These are phyloP conservation scores for Tolypocladium paradoxum DNA, from an alignment of 2,329 filamentous ascomycete genomes.

Conservation along the genomic window DNA sequence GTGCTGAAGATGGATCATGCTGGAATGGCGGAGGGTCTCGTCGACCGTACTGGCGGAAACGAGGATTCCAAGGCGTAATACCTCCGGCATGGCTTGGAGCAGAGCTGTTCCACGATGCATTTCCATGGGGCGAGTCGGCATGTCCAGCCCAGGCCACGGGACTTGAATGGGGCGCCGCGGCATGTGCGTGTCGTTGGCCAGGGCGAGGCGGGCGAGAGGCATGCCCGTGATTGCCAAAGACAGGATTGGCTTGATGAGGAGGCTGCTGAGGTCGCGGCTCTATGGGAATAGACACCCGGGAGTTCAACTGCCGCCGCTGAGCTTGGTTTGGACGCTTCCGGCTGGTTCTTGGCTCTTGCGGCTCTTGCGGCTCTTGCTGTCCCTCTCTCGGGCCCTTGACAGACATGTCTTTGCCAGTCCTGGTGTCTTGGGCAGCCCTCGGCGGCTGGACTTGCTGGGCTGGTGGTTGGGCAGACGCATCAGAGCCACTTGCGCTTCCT, in stretches of 20 bases:
- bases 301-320: constrained; percentile 51
- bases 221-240: background rate
- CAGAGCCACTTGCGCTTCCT: background rate
- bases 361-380: constrained; percentile 5
- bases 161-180: background rate
- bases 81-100: background rate
- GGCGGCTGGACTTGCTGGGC: background rate
- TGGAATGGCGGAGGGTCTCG: constrained; percentile 10
- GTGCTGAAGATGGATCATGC: constrained; percentile 12
- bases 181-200: background rate
- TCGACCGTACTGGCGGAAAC: background rate
- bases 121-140: background rate
- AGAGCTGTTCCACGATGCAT: background rate
- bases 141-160: background rate
- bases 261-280: constrained; percentile 30
- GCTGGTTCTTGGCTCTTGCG: constrained; percentile 16
- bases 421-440: background rate
- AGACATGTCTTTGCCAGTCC: background rate
- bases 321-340: constrained; percentile 51
- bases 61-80: background rate
- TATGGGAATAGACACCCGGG: constrained; percentile 46
- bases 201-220: background rate
- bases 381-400: background rate
- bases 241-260: background rate
- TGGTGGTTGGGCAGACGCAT: background rate